A percentile compares a stretch with the other conserved stretches of the same genome.
These are phyloP conservation scores for Rhizophora apiculata DNA, from an alignment of 345 rosid species.

Conservation along the genomic window DNA sequence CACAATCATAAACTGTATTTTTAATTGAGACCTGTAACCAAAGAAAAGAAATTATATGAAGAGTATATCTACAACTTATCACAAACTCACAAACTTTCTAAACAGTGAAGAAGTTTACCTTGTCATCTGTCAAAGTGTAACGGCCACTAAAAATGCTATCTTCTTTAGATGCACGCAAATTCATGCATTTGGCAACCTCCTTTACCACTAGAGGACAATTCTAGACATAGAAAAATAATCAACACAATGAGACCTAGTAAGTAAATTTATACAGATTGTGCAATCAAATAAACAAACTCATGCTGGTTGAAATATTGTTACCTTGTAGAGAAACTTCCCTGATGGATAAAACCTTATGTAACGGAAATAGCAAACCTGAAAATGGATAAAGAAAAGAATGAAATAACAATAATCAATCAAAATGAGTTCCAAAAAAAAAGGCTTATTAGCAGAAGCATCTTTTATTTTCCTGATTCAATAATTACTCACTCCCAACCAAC, in stretches of 20 bases:
- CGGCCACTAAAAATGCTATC: slow-evolving; percentile 71
- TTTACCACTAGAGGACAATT: slow-evolving; percentile 83
- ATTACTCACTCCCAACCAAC: background rate
- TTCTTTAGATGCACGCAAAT: slow-evolving; percentile 65
- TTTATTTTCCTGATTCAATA: background rate
- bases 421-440: background rate
- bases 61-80: background rate
- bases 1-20: background rate
- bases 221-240: slow-evolving; percentile 35
- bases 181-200: slow-evolving; percentile 83
- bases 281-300: background rate
- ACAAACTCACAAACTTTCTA: background rate
- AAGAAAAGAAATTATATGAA: background rate
- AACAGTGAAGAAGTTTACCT: slow-evolving; percentile 37
- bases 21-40: background rate
- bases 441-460: background rate
- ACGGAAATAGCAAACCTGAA: slow-evolving; percentile 90
- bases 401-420: slow-evolving; percentile 4
- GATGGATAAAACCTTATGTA: slow-evolving; percentile 85
- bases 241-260: slow-evolving; percentile 15
- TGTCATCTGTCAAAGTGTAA: slow-evolving; percentile 71
- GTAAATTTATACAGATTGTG: background rate
- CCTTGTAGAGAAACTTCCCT: slow-evolving; percentile 93
- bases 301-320: slow-evolving; percentile 25
- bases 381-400: slow-evolving; percentile 1